Percentiles rank a stretch among this genome's conserved stretches.
Evolutionary conservation across 371 early-diverging fungal genomes (phyloP).

Genomic region (Lichtheimia ramosa): DNA sequence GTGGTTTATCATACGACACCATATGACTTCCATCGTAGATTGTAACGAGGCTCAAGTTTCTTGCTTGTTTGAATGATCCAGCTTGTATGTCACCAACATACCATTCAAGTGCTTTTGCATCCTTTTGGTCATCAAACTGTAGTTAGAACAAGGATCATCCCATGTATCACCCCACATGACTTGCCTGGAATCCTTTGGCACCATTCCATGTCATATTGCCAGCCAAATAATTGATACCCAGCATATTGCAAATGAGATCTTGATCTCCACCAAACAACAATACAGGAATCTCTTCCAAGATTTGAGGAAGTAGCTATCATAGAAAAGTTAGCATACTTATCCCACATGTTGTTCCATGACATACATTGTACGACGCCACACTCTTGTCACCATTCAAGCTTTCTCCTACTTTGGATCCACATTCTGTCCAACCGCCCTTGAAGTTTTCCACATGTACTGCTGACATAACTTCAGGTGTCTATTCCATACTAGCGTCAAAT

Average conservation of each 20-base stretch:
- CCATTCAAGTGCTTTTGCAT: constrained; percentile 43
- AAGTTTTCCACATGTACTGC: constrained; percentile 63
- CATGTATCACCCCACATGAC: not conserved
- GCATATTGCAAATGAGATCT: constrained; percentile 80
- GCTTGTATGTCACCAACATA: constrained; percentile 52
- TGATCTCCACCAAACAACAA: constrained; percentile 73
- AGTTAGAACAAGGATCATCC: no score
- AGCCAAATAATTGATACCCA: constrained; percentile 72
- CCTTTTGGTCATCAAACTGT: not conserved
- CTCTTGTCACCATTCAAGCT: constrained; percentile 51
- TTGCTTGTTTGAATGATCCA: constrained; percentile 57
- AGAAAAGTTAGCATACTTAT: not conserved
- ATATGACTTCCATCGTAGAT: constrained; percentile 80
- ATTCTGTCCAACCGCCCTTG: constrained; percentile 65
- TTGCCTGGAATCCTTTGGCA: constrained; percentile 64
- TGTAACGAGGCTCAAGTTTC: constrained; percentile 71
- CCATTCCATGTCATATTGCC: constrained; percentile 78
- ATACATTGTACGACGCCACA: constrained; percentile 46
- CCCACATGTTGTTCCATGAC: not conserved
- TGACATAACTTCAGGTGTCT: constrained; percentile 54
- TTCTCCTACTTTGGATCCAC: constrained; percentile 47
- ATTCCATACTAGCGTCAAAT: not conserved
- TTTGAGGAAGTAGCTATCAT: constrained; percentile 44
- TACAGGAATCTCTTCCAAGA: constrained; percentile 57
- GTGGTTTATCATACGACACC: constrained; percentile 76